These are phyloP conservation scores for Nannochloropsis oceanica DNA, from an alignment of 108 stramenopile species.

Conservation along the genomic window DNA sequence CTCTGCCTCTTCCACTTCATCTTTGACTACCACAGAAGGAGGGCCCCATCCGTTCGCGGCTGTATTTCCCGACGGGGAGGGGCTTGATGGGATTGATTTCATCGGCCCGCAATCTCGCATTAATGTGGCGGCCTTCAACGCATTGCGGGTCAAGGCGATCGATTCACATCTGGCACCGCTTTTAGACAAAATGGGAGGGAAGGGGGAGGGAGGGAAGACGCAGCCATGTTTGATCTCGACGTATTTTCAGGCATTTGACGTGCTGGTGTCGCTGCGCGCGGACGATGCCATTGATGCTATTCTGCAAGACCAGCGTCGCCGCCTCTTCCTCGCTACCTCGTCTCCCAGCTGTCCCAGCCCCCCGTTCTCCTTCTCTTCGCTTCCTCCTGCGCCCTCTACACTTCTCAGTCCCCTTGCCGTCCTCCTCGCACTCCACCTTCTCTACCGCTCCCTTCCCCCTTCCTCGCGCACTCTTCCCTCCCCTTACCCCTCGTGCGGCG, in stretches of 20 bases:
- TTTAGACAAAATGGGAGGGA: background rate
- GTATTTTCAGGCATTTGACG: background rate
- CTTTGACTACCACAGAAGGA: background rate
- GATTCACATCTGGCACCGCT: background rate
- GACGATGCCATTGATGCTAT: background rate
- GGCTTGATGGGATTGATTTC: background rate
- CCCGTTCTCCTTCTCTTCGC: background rate
- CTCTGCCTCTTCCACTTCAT: too few species aligned
- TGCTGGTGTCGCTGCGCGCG: background rate
- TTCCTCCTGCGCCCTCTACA: background rate
- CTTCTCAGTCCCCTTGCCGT: background rate
- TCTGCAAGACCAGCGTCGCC: background rate
- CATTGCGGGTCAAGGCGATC: background rate
- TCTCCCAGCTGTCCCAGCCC: background rate
- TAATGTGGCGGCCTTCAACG: background rate
- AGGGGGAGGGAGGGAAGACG: background rate
- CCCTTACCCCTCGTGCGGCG: background rate
- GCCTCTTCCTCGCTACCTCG: too few species aligned
- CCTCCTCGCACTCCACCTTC: background rate
- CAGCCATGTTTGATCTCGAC: background rate
- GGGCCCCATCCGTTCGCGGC: background rate
- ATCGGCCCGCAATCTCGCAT: background rate
- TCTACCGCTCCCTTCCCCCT: background rate
- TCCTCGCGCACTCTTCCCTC: background rate
- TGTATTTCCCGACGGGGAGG: background rate